These are phyloP conservation scores for Nicotiana obtusifolia DNA, from an alignment of 257 asterid genomes.

Conservation along the genomic window DNA sequence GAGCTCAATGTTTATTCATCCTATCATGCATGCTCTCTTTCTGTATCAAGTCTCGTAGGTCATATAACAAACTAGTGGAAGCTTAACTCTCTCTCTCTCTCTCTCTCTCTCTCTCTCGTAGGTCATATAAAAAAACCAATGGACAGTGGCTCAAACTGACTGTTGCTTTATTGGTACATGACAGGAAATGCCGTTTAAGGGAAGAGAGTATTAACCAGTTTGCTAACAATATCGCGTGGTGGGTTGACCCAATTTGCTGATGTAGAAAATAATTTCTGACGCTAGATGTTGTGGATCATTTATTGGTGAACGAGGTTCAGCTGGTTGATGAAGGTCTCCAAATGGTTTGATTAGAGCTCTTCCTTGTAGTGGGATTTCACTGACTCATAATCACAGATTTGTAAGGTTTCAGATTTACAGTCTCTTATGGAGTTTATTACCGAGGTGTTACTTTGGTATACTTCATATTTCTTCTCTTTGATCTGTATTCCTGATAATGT, in stretches of 20 bases:
- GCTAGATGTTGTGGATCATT: neutral
- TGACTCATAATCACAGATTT: neutral
- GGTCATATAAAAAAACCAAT: neutral
- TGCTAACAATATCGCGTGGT: neutral
- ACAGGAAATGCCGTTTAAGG: slow-evolving; percentile 1
- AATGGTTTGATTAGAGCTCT: neutral
- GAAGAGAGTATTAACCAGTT: neutral
- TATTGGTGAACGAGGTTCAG: neutral
- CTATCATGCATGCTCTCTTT: neutral
- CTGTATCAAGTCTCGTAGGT: neutral
- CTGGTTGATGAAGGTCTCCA: neutral
- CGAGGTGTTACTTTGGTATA: neutral
- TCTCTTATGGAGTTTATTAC: neutral
- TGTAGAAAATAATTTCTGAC: neutral
- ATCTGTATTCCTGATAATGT: neutral
- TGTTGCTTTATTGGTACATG: neutral
- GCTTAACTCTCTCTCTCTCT: neutral
- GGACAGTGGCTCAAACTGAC: neutral
- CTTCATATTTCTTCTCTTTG: neutral
- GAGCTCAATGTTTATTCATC: neutral
- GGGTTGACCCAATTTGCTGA: neutral
- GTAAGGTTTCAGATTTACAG: neutral
- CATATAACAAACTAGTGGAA: neutral
- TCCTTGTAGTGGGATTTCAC: neutral
- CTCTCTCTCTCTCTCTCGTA: too few species aligned